Conservation (phyloP, 2,329 filamentous ascomycete species). For the Cladosporium phlei region DNA sequence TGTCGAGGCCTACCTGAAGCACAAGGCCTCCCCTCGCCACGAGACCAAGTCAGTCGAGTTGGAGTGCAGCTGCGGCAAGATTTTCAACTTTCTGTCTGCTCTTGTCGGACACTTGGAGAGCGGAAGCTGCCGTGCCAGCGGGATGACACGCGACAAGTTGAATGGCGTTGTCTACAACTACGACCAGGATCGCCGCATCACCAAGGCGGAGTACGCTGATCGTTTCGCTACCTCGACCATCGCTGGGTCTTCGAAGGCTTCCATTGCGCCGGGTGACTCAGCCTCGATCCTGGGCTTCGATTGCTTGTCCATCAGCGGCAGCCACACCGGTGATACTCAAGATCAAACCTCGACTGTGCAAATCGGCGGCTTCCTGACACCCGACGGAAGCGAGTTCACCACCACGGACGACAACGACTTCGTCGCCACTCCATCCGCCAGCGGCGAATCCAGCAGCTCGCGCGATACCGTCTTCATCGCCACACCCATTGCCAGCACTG, state of each 20-base stretch:
- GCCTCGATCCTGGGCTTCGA: background rate
- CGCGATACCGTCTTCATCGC: background rate
- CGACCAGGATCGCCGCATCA: constrained; percentile 17
- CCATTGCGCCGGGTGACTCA: background rate
- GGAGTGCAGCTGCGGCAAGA: constrained; percentile 15
- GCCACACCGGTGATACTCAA: background rate
- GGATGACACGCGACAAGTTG: constrained; percentile 18
- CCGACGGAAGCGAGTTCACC: background rate
- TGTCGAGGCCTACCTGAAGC: constrained; percentile 9
- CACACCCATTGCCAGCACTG: background rate
- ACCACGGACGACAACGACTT: background rate
- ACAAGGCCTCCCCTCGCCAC: constrained; percentile 20
- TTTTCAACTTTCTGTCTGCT: constrained; percentile 16
- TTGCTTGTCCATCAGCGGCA: background rate
- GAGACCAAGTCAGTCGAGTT: constrained; percentile 14
- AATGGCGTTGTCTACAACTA: constrained; percentile 16
- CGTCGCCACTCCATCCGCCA: constrained; percentile 1
- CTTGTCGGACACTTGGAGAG: constrained; percentile 18
- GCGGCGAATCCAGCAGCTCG: background rate
- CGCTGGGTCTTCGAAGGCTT: background rate
- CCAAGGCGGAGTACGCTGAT: background rate
- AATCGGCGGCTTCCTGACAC: background rate
- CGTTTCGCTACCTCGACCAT: background rate
- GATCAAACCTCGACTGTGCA: no score
- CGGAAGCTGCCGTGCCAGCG: constrained; percentile 15